Base-by-base conservation (phyloP, 352 stramenopile species). In the Phytophthora agathidicida region DNA sequence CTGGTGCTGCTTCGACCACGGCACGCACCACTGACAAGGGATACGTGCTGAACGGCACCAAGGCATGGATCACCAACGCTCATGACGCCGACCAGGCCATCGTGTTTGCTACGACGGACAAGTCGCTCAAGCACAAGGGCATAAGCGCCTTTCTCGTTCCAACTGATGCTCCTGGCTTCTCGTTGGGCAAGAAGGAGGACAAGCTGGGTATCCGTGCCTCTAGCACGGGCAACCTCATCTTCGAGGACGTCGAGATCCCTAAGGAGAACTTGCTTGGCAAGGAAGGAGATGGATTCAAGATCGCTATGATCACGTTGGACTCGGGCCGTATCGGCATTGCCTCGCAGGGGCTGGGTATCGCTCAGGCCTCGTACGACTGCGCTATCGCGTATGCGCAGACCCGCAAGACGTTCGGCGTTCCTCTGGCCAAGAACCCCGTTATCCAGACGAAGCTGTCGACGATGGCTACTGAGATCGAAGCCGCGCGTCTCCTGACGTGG, bases 91-190 rank as follows among this genome's bases (percentile, higher is more conserved):
- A 92, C 60, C 86, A 95, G 24, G 91, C 94, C 10, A 93, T 99
- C 49, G 93, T 99, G 36, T 99, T 99, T 77, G 96, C 96, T 22
- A 99, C 96, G 23, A 99, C 96, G 2, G 94, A 99, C 78, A 99
- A 98, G 73, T 93, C 82, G 23, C 75, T 91, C 37, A 97, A 93
- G 69, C 90, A 98, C 82, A 98, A 98, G 75, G 96, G 96, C 30
- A 99, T 99, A 62, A 98, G 91, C 28, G 96, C 96, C 3, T 99
- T 99, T 68, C 86, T 99, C 53, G 94, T 99, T 33, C 90, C 93
- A 11, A 97, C 82, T 19, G 77, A 97, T 66, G 76, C 82, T 20
- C 81, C 91, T 6, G 96, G 96, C 23, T 98, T 99, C 55, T 97
- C 90, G 32, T 74, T 99, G 17, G 96, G 96, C 52, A 98, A 98